phyloP scores from a whole-genome alignment of 495 filamentous ascomycete species.

The Lasiosphaeriaceae sp. region DNA sequence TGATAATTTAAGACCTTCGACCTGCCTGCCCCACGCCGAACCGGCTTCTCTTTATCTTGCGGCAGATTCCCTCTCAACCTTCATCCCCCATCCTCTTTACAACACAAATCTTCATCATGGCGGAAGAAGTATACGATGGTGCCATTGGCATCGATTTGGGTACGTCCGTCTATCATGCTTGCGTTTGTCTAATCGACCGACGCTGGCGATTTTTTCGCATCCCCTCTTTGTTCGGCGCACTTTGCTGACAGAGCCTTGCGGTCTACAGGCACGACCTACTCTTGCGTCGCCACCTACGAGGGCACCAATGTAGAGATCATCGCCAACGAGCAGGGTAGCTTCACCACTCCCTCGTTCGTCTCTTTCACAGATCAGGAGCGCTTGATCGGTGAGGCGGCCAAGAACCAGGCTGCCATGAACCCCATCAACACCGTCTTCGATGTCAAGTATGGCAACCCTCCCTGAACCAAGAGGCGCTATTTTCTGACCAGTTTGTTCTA shows the following conservation, averaged over 20 bases:
- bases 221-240: conserved; percentile 1
- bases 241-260: conserved; percentile 8
- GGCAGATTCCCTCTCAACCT: conserved; percentile 20
- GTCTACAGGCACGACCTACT: conserved; percentile 90
- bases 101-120: conserved; percentile 46
- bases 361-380: conserved; percentile 98
- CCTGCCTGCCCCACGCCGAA: conserved; percentile 33
- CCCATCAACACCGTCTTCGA: conserved; percentile 97
- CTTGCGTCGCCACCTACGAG: conserved; percentile 98
- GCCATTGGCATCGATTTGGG: conserved; percentile 99
- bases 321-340: conserved; percentile 99
- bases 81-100: conserved; percentile 15
- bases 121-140: conserved; percentile 96
- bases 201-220: neutral
- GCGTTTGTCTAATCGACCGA: neutral
- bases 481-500: conserved; percentile 24
- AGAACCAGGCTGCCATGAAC: conserved; percentile 99
- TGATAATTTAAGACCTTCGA: conserved; percentile 21
- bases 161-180: conserved; percentile 42
- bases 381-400: conserved; percentile 96
- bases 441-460: conserved; percentile 59
- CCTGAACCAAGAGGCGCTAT: neutral
- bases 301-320: conserved; percentile 99
- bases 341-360: conserved; percentile 97
- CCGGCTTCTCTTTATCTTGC: conserved; percentile 22